A percentile compares a stretch with the other conserved stretches of the same genome.
Conservation (phyloP, 2,329 filamentous ascomycete genomes). For the Exophiala bonariae region DNA sequence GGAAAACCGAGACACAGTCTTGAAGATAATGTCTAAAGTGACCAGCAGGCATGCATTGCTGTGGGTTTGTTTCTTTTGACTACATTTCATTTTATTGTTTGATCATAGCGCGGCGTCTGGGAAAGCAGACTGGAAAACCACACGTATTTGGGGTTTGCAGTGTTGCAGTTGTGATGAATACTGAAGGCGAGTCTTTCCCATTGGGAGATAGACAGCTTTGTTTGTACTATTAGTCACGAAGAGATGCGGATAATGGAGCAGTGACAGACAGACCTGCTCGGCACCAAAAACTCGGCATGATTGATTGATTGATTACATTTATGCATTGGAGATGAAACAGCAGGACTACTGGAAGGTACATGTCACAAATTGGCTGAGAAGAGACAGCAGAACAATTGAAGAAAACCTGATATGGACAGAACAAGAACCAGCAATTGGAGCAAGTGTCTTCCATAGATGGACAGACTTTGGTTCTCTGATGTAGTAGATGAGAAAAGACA, state of each 20-base stretch:
- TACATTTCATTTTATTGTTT: constrained; percentile 5
- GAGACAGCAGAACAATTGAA: no score
- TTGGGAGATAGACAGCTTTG: not conserved
- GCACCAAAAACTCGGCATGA: constrained; percentile 2
- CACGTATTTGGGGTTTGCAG: no score
- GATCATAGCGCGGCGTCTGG: constrained; percentile 24
- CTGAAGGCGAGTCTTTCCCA: no score
- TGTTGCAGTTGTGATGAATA: no score
- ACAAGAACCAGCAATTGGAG: no score
- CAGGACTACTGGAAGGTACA: no score
- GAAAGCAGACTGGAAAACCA: constrained; percentile 6
- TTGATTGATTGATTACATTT: not conserved
- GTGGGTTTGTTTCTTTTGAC: not conserved
- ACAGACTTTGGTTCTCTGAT: no score
- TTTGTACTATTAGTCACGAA: constrained; percentile 23
- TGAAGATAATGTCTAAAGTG: constrained; percentile 22
- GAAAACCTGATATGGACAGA: no score
- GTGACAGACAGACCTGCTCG: constrained; percentile 2
- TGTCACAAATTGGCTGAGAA: no score
- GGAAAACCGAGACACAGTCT: constrained; percentile 1
- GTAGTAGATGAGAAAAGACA: no score
- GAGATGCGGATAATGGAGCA: constrained; percentile 8
- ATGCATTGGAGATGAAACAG: constrained; percentile 8
- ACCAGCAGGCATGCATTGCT: not conserved
- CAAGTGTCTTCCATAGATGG: no score